These are phyloP conservation scores for Collariella sp. DNA, from an alignment of 495 filamentous ascomycete genomes.

Conservation along the genomic window DNA sequence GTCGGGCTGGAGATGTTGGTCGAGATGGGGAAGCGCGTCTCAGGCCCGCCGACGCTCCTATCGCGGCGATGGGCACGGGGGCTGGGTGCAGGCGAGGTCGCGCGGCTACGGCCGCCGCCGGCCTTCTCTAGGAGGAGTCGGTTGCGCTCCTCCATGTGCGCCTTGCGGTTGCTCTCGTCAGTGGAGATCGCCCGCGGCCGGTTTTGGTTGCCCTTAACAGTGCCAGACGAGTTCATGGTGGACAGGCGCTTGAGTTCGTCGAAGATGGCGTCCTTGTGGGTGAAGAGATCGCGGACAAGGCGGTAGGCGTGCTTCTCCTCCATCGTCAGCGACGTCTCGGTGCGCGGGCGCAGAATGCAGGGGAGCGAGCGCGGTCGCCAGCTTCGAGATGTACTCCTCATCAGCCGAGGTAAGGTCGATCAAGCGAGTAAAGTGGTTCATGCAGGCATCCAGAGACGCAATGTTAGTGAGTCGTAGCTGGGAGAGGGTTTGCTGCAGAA, in stretches of 20 bases:
- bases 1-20: conserved; percentile 52
- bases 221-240: conserved; percentile 50
- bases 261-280: conserved; percentile 90
- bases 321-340: conserved; percentile 83
- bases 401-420: conserved; percentile 96
- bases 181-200: conserved; percentile 86
- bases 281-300: conserved; percentile 85
- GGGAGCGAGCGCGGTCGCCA: conserved; percentile 75
- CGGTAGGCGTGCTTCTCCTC: conserved; percentile 91
- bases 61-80: conserved; percentile 58
- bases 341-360: conserved; percentile 78
- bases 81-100: conserved; percentile 63
- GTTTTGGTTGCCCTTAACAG: conserved; percentile 37
- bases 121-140: conserved; percentile 66
- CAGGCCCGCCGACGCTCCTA: conserved; percentile 67
- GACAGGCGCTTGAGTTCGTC: conserved; percentile 90
- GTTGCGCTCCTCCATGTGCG: conserved; percentile 84
- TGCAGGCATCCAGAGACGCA: conserved; percentile 93
- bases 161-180: conserved; percentile 91
- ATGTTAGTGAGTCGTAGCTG: conserved; percentile 96
- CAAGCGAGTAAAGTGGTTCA: conserved; percentile 94
- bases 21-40: conserved; percentile 78
- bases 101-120: conserved; percentile 51
- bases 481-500: conserved; percentile 90
- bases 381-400: conserved; percentile 67